Conservation (phyloP, 2,329 filamentous ascomycete genomes). For the Cryphonectria nitschkei region DNA sequence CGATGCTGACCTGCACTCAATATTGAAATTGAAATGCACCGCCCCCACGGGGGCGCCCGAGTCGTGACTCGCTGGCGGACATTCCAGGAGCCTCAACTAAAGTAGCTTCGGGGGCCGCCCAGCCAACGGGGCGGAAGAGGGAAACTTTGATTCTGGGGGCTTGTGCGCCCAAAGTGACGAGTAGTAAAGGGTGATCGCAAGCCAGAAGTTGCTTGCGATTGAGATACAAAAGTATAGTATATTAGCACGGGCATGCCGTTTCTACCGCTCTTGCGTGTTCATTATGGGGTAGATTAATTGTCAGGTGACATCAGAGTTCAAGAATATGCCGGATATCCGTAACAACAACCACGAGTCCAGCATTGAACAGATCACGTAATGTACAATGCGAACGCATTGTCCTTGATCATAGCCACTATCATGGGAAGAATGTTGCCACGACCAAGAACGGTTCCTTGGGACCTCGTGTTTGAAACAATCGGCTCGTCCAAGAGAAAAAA, state of each 20-base stretch:
- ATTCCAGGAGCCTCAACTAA: background rate
- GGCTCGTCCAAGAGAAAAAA: background rate
- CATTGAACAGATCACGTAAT: background rate
- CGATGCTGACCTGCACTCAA: background rate
- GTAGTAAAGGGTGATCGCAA: background rate
- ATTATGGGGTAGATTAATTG: background rate
- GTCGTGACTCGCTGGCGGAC: conserved; percentile 6
- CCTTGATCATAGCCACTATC: background rate
- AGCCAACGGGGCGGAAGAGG: background rate
- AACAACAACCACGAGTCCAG: background rate
- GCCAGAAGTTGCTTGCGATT: background rate
- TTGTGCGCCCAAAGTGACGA: background rate
- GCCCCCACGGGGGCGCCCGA: background rate
- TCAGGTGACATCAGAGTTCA: background rate
- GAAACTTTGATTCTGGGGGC: background rate
- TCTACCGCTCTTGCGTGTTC: background rate
- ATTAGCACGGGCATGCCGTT: background rate
- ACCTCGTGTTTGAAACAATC: background rate
- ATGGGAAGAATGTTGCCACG: background rate
- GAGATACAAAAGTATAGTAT: background rate
- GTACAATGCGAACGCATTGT: background rate
- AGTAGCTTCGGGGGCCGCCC: background rate
- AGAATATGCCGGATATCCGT: background rate
- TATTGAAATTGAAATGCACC: background rate
- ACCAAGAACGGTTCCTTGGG: background rate